Evolutionary conservation across 1,284 basidiomycete species (phyloP).

Genomic region (Boletellus sp.): DNA sequence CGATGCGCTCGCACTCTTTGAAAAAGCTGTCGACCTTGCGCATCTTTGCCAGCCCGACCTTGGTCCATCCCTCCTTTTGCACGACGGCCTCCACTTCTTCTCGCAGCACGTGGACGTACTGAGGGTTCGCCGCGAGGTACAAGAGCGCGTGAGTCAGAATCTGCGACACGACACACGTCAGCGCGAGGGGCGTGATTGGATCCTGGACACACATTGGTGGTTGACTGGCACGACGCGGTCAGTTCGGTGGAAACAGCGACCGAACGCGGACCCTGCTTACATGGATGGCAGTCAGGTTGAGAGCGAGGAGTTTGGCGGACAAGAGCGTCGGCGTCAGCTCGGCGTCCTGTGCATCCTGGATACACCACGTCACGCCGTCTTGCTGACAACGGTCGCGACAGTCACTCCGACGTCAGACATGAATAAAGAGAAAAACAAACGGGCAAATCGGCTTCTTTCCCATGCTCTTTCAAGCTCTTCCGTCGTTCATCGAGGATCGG

Average conservation of each 20-base stretch:
- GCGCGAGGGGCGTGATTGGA: too few relatives aligned
- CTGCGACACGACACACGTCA: conserved; percentile 5
- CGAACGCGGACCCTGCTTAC: conserved; percentile 1
- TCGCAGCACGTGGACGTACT: conserved; percentile 38
- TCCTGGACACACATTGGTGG: conserved; percentile 12
- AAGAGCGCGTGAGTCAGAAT: conserved; percentile 37
- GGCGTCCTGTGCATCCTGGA: conserved; percentile 36
- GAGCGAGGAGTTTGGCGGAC: conserved; percentile 29
- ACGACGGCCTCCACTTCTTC: conserved; percentile 41
- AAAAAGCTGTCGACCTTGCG: conserved; percentile 47
- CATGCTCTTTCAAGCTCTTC: conserved; percentile 30
- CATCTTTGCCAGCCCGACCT: conserved; percentile 39
- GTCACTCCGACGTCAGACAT: background rate
- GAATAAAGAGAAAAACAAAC: background rate
- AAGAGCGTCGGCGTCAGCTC: conserved; percentile 22
- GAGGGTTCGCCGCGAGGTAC: conserved; percentile 36
- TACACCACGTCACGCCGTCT: conserved; percentile 44
- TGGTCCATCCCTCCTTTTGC: conserved; percentile 42
- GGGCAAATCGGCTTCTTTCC: conserved; percentile 36
- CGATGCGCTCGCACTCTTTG: conserved; percentile 39
- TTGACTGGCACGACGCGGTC: conserved; percentile 5
- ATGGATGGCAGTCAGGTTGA: conserved; percentile 42
- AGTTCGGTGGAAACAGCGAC: background rate
- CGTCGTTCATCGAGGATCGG: conserved; percentile 39
- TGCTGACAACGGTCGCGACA: conserved; percentile 25